These are phyloP conservation scores for Mortierella sp. DNA, from an alignment of 371 early-diverging fungal species.

Conservation along the genomic window DNA sequence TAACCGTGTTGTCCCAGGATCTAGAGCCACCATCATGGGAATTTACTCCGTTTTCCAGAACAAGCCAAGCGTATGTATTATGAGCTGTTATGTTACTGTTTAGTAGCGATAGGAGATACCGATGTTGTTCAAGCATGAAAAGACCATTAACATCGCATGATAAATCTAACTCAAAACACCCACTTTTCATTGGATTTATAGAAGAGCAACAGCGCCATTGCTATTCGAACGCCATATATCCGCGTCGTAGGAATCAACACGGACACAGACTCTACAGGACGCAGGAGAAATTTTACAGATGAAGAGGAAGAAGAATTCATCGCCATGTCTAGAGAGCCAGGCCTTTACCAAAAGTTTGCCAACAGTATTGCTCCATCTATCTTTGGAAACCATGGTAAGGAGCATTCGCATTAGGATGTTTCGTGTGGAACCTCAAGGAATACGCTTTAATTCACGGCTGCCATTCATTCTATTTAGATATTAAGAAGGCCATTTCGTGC, in stretches of 20 bases:
- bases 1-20: slow-evolving; percentile 96
- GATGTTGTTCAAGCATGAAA: not conserved
- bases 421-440: not conserved
- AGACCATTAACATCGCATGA: not conserved
- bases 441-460: not conserved
- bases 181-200: slow-evolving; percentile 18
- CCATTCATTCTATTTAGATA: slow-evolving; percentile 70
- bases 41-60: slow-evolving; percentile 94
- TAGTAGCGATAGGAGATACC: no score
- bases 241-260: slow-evolving; percentile 92
- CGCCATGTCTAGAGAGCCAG: slow-evolving; percentile 87
- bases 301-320: slow-evolving; percentile 94
- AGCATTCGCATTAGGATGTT: not conserved
- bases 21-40: slow-evolving; percentile 95
- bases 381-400: slow-evolving; percentile 83
- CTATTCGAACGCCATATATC: slow-evolving; percentile 93
- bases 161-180: not conserved
- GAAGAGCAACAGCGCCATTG: slow-evolving; percentile 73
- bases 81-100: not conserved
- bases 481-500: slow-evolving; percentile 98
- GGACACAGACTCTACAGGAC: slow-evolving; percentile 82
- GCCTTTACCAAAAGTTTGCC: slow-evolving; percentile 91
- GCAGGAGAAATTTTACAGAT: slow-evolving; percentile 78
- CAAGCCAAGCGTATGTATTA: slow-evolving; percentile 60
- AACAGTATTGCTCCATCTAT: slow-evolving; percentile 97